Evolutionary conservation across 1,284 basidiomycete genomes (phyloP), one percentile per base, ranked within the genome.

Genomic region (Trametes sp.): DNA sequence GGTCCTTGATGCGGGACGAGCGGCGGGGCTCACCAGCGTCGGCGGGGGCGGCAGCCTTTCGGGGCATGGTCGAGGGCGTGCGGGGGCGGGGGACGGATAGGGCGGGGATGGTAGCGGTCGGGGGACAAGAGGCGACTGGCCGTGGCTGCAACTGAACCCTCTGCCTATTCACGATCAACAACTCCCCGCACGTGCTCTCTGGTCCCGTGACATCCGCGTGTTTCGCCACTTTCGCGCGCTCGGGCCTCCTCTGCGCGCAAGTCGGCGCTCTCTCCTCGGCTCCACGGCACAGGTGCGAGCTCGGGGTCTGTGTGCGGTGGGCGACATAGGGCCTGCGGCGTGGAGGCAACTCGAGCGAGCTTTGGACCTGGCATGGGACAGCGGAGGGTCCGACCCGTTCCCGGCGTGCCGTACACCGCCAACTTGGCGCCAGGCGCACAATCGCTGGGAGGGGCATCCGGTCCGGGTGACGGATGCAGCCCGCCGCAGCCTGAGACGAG

Each of bases 1-100:
- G 81, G 23, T 87, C 88, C 75, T 90, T 90, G 78, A 92, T 90
- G 68, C 89, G 86, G 35, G 84, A 78, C 11, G 88, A 90, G 75
- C 90, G 89, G 74, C 89, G 88, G 52, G 89, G 87, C 72, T 82
- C 84, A n/a, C 77, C 68, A 21, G 75, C 59, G 35, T 78, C 78
- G 41, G 73, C 72, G 19, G 79, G 59, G 10, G 78, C 71, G 35
- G 84, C 82, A 48, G 87, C 81, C 84, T 90, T 91, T 72, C 88
- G 87, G 69, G 89, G 88, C 89, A 91, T 91, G 52, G 44, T 67
- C 38, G 49, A 38, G 6, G 36, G 23, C 48, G 65, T 53, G 66
- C 64, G 61, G 53, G 48, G 57, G 33, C 49, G 44, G 23, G 66
- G 70, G 62, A 48, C 51, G 56, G 57, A 58, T 54, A 62, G 50